phyloP scores from a whole-genome alignment of 495 filamentous ascomycete species.

The Daldinia concentrica region DNA sequence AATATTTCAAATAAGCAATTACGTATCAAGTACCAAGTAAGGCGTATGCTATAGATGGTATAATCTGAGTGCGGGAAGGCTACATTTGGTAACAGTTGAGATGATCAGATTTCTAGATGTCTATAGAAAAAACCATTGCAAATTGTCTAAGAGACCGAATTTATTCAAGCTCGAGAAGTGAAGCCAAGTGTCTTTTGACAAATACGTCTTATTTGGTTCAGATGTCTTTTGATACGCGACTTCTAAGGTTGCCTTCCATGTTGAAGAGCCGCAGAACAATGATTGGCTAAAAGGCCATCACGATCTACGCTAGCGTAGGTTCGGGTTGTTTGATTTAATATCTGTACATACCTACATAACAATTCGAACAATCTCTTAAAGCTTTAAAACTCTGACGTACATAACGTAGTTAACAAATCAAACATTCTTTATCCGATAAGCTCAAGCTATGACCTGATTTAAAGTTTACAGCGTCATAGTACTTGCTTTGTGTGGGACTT shows the following conservation, averaged over 20 bases:
- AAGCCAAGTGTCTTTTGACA: background rate
- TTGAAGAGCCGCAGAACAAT: background rate
- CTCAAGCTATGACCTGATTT: background rate
- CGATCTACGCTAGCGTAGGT: background rate
- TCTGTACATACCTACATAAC: background rate
- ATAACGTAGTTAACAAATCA: background rate
- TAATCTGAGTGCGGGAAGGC: no score
- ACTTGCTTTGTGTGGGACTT: background rate
- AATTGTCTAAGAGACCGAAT: background rate
- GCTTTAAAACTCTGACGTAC: background rate
- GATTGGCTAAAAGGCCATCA: background rate
- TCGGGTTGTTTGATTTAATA: background rate
- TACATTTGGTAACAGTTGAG: no score
- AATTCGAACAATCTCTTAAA: background rate
- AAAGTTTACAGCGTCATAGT: background rate
- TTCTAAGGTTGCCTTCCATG: background rate
- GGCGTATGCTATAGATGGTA: no score
- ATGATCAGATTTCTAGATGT: no score
- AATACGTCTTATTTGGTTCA: background rate
- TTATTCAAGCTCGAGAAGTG: background rate
- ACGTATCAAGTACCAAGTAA: no score
- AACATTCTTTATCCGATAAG: background rate
- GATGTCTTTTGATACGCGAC: background rate
- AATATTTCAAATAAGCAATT: background rate
- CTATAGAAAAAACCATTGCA: background rate